These are phyloP conservation scores for Epithemia pelagica DNA, from an alignment of 108 stramenopile species.

Conservation along the genomic window DNA sequence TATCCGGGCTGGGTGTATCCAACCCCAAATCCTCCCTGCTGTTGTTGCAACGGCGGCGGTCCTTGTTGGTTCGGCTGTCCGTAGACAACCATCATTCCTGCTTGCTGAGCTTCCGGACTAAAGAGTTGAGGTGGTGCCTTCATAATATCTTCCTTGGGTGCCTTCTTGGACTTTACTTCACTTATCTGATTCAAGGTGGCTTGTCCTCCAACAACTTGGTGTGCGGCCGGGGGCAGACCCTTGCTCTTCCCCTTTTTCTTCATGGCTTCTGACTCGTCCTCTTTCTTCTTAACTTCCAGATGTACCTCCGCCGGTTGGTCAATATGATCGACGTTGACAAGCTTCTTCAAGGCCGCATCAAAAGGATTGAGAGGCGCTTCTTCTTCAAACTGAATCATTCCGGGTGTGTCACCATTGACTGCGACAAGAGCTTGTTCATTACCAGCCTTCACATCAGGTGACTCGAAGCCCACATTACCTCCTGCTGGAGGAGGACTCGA, in stretches of 20 bases:
- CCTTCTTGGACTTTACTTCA: conserved; percentile 20
- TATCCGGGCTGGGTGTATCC: conserved; percentile 12
- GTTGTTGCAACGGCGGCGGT: conserved; percentile 40
- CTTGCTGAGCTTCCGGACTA: conserved; percentile 25
- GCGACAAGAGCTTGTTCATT: neutral
- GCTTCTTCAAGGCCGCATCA: conserved; percentile 37
- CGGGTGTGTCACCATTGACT: neutral
- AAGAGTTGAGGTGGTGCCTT: conserved; percentile 36
- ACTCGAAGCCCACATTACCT: neutral
- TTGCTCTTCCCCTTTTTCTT: conserved; percentile 39
- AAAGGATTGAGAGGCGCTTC: conserved; percentile 31
- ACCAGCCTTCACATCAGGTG: neutral
- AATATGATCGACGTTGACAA: conserved; percentile 59
- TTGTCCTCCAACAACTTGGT: conserved; percentile 19
- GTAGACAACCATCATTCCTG: conserved; percentile 45
- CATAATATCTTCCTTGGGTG: conserved; percentile 37
- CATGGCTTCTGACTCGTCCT: conserved; percentile 34
- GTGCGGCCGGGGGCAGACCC: conserved; percentile 31
- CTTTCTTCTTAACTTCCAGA: conserved; percentile 40
- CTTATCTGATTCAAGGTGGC: conserved; percentile 42
- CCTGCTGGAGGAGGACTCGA: neutral
- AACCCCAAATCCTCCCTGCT: conserved; percentile 45
- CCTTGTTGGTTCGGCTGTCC: conserved; percentile 30
- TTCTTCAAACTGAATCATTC: conserved; percentile 20
- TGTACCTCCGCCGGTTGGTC: conserved; percentile 44